phyloP scores from a whole-genome alignment of 345 rosid species.

The Sisymbrium altissimum region DNA sequence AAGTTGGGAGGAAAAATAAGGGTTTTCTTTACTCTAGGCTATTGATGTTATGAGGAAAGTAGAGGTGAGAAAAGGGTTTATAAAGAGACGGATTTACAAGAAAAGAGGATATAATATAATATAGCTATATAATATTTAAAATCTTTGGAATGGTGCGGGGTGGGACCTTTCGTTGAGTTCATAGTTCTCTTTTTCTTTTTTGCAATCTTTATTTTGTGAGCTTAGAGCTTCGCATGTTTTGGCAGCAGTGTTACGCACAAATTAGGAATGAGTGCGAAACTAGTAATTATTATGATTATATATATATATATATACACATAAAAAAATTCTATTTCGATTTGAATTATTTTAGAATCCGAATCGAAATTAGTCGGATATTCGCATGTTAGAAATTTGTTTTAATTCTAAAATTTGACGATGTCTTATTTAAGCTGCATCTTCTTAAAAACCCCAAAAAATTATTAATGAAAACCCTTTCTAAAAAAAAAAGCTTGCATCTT shows the following conservation, averaged over 20 bases:
- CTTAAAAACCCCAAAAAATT: too few relatives aligned
- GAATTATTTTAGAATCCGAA: neutral
- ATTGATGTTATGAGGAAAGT: slow-evolving; percentile 16
- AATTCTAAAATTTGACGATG: too few relatives aligned
- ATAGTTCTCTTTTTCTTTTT: slow-evolving; percentile 22
- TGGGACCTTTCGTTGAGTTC: slow-evolving; percentile 34
- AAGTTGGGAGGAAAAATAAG: slow-evolving; percentile 20
- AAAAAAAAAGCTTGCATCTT: too few relatives aligned
- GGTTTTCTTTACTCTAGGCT: slow-evolving; percentile 24
- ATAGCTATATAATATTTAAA: neutral
- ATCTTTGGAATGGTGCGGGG: slow-evolving; percentile 21
- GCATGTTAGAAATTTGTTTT: too few relatives aligned
- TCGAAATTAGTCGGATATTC: too few relatives aligned
- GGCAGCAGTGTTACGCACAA: slow-evolving; percentile 33
- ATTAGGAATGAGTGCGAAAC: neutral
- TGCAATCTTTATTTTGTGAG: slow-evolving; percentile 1
- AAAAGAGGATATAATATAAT: slow-evolving; percentile 5
- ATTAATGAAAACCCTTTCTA: too few relatives aligned
- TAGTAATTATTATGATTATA: neutral
- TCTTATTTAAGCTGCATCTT: too few relatives aligned
- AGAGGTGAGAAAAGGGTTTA: slow-evolving; percentile 25
- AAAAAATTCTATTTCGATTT: neutral
- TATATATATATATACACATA: too few relatives aligned
- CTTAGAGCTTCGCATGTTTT: slow-evolving; percentile 33
- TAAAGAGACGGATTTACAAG: slow-evolving; percentile 25